phyloP scores from a whole-genome alignment of 371 early-diverging fungal genomes.

The Mortierella sp. region DNA sequence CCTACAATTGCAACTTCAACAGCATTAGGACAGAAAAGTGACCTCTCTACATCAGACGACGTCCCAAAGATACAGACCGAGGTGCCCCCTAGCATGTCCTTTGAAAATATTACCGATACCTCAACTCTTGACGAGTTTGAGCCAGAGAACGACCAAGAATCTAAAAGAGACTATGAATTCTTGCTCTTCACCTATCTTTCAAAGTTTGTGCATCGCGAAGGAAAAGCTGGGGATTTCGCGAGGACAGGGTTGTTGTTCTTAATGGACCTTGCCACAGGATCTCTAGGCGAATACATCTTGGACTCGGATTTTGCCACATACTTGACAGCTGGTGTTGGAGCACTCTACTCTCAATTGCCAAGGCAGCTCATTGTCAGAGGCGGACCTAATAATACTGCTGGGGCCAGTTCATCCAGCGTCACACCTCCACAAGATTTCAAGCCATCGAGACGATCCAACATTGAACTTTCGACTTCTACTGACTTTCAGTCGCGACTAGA shows the following conservation, averaged over 20 bases:
- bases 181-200: constrained; percentile 86
- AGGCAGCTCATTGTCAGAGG: constrained; percentile 73
- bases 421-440: constrained; percentile 9
- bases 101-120: background rate
- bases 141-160: background rate
- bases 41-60: background rate
- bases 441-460: constrained; percentile 30
- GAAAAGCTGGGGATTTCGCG: constrained; percentile 88
- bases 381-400: constrained; percentile 4
- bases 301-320: constrained; percentile 86
- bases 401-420: constrained; percentile 14
- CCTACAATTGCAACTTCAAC: background rate
- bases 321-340: constrained; percentile 87
- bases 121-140: background rate
- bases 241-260: constrained; percentile 88
- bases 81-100: background rate
- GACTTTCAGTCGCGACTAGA: constrained; percentile 82
- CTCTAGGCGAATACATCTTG: constrained; percentile 81
- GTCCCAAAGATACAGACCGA: background rate
- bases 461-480: constrained; percentile 64
- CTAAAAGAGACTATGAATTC: constrained; percentile 79
- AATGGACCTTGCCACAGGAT: constrained; percentile 82
- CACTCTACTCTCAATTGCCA: constrained; percentile 93
- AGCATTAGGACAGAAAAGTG: background rate
- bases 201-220: constrained; percentile 89